Base-by-base conservation (phyloP, 352 stramenopile genomes). In the Globisporangium cylindrosporum region DNA sequence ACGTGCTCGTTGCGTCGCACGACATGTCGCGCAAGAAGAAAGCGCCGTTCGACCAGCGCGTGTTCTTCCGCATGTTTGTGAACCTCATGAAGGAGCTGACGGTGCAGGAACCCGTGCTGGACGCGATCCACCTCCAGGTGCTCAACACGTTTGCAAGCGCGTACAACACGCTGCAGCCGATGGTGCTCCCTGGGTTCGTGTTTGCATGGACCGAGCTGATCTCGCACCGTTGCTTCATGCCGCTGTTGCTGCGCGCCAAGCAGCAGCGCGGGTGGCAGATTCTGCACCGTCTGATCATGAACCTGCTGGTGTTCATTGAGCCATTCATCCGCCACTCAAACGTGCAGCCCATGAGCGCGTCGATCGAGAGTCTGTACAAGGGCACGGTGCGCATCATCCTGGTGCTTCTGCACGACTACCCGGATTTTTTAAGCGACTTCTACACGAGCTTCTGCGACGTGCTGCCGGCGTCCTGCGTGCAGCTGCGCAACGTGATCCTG, bases 131-230 rank as follows among this genome's bases (percentile, higher is more conserved):
- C 55, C 75, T 97, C 20, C 90, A 95, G 69, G 93, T 99, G 59
- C 88, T 99, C 24, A 97, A 97, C 74, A 97, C 98, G 15, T 99
- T 99, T 82, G 95, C 94, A 10, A 98, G 94, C 58, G 94, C 94
- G 51, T 98, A 98, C 77, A 98, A 99, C 74, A 96, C 97, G 59
- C 80, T 99, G 22, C 98, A 99, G 82, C 98, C 98, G 18, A 75
- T 97, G 51, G 92, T 94, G 48, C 81, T 99, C 18, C 97, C 98
- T 41, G 93, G 90, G 14, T 99, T 99, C 77, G 93, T 98, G 41
- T 99, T 99, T 84, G 95, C 96, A 36, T 99, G 98, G 98, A 96
- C 98, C 38, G 97, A 99, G 79, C 86, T 99, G 15, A 94, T 99
- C 20, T 99, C 94, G 27, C 97, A 99, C 78, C 88, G 97, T 8